Conservation (phyloP, 441 rosid species). For the Theobroma grandiflorum region DNA sequence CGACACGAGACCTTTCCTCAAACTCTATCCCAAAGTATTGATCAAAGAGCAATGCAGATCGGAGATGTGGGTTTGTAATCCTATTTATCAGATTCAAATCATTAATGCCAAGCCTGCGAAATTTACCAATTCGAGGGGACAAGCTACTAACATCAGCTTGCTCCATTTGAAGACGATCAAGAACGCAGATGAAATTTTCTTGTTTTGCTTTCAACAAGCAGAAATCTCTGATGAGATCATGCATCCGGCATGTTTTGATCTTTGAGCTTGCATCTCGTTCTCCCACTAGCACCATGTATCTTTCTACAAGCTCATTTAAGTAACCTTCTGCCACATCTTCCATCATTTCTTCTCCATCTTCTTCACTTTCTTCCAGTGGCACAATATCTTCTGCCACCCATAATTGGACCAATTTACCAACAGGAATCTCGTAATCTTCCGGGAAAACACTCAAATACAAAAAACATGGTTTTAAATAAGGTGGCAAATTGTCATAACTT, state of each 20-base stretch:
- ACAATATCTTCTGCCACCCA: slow-evolving; percentile 46
- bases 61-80: slow-evolving; percentile 21
- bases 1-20: rapidly evolving
- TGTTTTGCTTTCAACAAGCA: slow-evolving; percentile 40
- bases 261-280: slow-evolving; percentile 27
- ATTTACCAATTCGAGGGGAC: not conserved
- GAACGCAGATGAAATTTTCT: slow-evolving; percentile 31
- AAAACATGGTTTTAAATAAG: slow-evolving; percentile 40
- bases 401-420: slow-evolving; percentile 1
- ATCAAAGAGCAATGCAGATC: slow-evolving; percentile 32
- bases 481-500: slow-evolving; percentile 24
- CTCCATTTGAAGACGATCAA: not conserved
- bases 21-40: not conserved
- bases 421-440: slow-evolving; percentile 27
- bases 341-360: slow-evolving; percentile 17
- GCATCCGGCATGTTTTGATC: slow-evolving; percentile 39
- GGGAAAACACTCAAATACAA: slow-evolving; percentile 43
- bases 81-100: slow-evolving; percentile 17
- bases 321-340: slow-evolving; percentile 43
- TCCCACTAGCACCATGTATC: slow-evolving; percentile 46
- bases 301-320: slow-evolving; percentile 39
- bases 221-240: slow-evolving; percentile 48
- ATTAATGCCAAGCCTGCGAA: slow-evolving; percentile 37
- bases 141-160: not conserved
- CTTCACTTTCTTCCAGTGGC: slow-evolving; percentile 1